Evolutionary conservation across 306 rosid genomes (phyloP).

Genomic region (Hippophae rhamnoides): DNA sequence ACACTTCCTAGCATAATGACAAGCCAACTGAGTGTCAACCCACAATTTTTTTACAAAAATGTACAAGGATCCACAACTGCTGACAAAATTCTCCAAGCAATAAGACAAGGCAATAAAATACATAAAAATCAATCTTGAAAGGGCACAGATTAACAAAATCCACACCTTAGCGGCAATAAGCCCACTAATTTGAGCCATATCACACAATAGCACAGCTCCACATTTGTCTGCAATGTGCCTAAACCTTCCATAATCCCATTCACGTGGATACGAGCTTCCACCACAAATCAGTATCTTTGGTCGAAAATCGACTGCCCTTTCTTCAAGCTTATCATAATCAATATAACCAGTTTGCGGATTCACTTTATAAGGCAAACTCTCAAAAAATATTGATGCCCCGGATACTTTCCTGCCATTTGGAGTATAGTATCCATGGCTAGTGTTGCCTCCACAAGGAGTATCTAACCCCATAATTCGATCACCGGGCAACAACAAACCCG

Average conservation of each 20-base stretch:
- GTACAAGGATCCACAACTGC: too few species aligned
- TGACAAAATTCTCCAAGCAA: neutral
- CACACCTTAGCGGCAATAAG: slow-evolving; percentile 83
- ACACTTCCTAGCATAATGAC: too few species aligned
- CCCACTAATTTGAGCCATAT: slow-evolving; percentile 96
- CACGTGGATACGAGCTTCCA: slow-evolving; percentile 89
- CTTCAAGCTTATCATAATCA: slow-evolving; percentile 92
- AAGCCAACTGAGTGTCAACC: too few species aligned
- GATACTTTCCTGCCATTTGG: slow-evolving; percentile 87
- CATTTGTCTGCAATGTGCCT: slow-evolving; percentile 86
- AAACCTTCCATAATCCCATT: slow-evolving; percentile 86
- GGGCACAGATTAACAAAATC: slow-evolving; percentile 1
- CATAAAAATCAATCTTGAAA: neutral
- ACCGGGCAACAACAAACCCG: slow-evolving; percentile 68
- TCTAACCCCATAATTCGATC: slow-evolving; percentile 94
- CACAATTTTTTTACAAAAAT: too few species aligned
- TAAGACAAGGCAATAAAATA: neutral
- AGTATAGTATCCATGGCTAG: slow-evolving; percentile 85
- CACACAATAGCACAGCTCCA: slow-evolving; percentile 79
- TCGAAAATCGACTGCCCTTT: slow-evolving; percentile 85
- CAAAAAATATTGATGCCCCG: slow-evolving; percentile 79
- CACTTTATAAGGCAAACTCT: slow-evolving; percentile 83
- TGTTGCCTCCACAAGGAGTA: slow-evolving; percentile 93
- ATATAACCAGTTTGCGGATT: slow-evolving; percentile 68
- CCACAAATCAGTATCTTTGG: slow-evolving; percentile 97